These are phyloP conservation scores for Candida coleopterorum DNA, from an alignment of 805 yeast genomes.

Conservation along the genomic window DNA sequence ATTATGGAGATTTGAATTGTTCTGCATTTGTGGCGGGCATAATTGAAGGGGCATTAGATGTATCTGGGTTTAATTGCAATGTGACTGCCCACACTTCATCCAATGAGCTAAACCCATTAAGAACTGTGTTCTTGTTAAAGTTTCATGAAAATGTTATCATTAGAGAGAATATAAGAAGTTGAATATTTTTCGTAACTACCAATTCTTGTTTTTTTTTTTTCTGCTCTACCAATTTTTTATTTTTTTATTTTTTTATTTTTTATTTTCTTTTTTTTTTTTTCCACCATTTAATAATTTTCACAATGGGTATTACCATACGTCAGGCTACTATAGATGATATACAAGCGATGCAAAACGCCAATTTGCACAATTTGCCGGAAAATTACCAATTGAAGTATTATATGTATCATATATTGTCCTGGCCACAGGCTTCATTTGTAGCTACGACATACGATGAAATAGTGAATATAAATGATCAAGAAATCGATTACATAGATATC, in stretches of 20 bases:
- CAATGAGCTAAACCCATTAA: slow-evolving; percentile 48
- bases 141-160: slow-evolving; percentile 55
- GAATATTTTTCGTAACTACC: too few species aligned
- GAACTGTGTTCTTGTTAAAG: slow-evolving; percentile 74
- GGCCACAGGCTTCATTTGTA: slow-evolving; percentile 98
- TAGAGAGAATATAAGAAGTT: slow-evolving; percentile 44
- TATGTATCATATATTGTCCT: slow-evolving; percentile 86
- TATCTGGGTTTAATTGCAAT: slow-evolving; percentile 64
- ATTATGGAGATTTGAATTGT: slow-evolving; percentile 71
- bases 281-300: background rate
- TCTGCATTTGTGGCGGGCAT: slow-evolving; percentile 83
- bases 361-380: slow-evolving; percentile 87
- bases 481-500: slow-evolving; percentile 1
- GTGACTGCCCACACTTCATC: slow-evolving; percentile 85
- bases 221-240: too few species aligned
- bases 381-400: slow-evolving; percentile 90
- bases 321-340: slow-evolving; percentile 82
- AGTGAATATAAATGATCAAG: slow-evolving; percentile 16
- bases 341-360: slow-evolving; percentile 95
- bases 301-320: slow-evolving; percentile 82
- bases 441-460: slow-evolving; percentile 63
- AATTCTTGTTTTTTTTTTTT: too few species aligned
- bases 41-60: slow-evolving; percentile 75
- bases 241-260: too few species aligned
- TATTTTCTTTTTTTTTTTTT: background rate